Percentiles rank a stretch among this genome's conserved stretches.
Evolutionary conservation across 495 filamentous ascomycete species (phyloP).

Genomic region (Tuber melanosporum): DNA sequence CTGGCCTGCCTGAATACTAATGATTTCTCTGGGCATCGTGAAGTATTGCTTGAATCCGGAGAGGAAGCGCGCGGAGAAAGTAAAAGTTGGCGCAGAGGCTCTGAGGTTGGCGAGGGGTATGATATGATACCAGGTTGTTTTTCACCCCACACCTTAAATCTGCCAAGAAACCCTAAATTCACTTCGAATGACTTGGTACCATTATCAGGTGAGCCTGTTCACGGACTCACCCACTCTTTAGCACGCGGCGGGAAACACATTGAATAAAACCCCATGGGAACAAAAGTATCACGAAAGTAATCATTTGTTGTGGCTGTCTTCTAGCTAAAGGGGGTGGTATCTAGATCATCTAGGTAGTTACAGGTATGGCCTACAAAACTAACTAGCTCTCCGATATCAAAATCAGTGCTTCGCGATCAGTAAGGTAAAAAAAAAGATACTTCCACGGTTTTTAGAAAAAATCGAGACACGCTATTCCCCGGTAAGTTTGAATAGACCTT

Average conservation of each 20-base stretch:
- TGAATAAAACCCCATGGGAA: background rate
- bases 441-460: background rate
- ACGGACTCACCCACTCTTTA: background rate
- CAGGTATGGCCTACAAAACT: background rate
- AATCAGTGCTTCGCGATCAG: background rate
- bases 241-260: background rate
- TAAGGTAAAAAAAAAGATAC: background rate
- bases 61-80: background rate
- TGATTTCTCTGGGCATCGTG: conserved; percentile 72
- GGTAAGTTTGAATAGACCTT: conserved; percentile 13
- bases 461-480: background rate
- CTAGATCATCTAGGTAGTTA: background rate
- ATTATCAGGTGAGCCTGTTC: background rate
- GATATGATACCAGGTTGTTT: background rate
- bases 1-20: conserved; percentile 97
- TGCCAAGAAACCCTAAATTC: conserved; percentile 37
- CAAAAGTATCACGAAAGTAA: background rate
- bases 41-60: background rate
- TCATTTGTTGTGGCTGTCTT: background rate
- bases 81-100: conserved; percentile 11
- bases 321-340: background rate
- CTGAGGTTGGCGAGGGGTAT: conserved; percentile 6
- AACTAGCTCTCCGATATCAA: background rate
- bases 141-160: conserved; percentile 8
- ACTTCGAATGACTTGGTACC: conserved; percentile 13